These are phyloP conservation scores for Carex sylvatica DNA, from an alignment of 202 grass and related monocot genomes.

Conservation along the genomic window DNA sequence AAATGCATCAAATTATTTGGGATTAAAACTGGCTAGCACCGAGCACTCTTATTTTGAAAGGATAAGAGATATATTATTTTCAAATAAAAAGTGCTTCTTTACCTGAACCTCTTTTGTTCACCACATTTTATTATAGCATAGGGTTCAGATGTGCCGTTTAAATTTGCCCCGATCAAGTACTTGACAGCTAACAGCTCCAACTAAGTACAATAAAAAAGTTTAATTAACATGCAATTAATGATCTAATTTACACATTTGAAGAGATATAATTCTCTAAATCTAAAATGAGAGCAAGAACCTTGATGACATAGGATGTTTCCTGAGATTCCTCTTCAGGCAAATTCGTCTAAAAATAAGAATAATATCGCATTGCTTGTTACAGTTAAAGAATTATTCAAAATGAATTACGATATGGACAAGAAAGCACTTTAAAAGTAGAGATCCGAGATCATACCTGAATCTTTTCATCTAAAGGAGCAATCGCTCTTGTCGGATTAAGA, in stretches of 20 bases:
- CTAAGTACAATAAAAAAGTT: conserved; percentile 30
- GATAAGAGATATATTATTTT: background rate
- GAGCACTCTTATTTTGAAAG: background rate
- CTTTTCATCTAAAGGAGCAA: background rate
- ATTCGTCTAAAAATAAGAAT: conserved; percentile 15
- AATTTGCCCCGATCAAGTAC: conserved; percentile 92
- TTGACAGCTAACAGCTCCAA: conserved; percentile 92
- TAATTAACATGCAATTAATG: background rate
- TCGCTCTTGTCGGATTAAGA: conserved; percentile 1
- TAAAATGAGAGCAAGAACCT: conserved; percentile 9
- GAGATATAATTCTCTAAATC: background rate
- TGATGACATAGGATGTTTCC: conserved; percentile 15
- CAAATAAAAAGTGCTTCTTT: background rate
- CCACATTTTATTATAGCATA: conserved; percentile 80
- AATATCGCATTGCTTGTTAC: background rate
- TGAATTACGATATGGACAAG: background rate
- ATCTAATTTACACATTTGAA: background rate
- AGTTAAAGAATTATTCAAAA: background rate
- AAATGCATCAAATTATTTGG: background rate
- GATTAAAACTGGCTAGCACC: background rate
- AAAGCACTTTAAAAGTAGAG: background rate
- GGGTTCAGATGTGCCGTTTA: conserved; percentile 80
- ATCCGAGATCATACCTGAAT: background rate
- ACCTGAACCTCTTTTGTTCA: conserved; percentile 83
- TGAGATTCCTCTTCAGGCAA: conserved; percentile 13